Evolutionary conservation across 2,329 filamentous ascomycete genomes (phyloP), one percentile per base, ranked within the genome.

Genomic region (Ophiostoma novo-ulmi): DNA sequence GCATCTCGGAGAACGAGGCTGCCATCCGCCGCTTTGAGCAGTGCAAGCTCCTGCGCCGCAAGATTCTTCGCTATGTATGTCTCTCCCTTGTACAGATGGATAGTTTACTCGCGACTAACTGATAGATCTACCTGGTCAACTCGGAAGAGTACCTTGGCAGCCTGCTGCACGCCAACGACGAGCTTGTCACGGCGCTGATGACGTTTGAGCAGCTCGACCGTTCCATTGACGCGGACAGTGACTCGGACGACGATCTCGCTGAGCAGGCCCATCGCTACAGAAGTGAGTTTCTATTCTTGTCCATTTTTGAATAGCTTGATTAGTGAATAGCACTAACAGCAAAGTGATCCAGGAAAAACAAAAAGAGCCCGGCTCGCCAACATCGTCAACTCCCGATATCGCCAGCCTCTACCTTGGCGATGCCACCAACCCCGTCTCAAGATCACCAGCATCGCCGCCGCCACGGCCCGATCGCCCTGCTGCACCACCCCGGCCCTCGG

Each of bases 191-290:
- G 73, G 93, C 94, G 1, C 85, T 99, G 71, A 97, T 97, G 87
- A 91, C 93, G 0, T 99, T 93, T 77, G 94, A 98, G 80, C 92
- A 97, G 75, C 87, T 98, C 73, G 94, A 99, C 78, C 89, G 90
- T 72, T 93, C 91, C 67, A 91, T 94, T 73, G 91, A 93, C 74
- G 88, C 88, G 6, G 89, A 91, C 77, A 90, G 88, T 74, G 88
- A 91, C 78, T 90, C 88, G 1, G 88, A 91, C 71, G 88, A 90
- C 73, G 90, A 87, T 75, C 78, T 87, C 58, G 87, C 89, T 64
- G 87, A 90, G 76, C 88, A 90, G 78, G 87, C 88, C 48, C 86
- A 88, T 75, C 81, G 87, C 31, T 90, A 89, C 75, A 82, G 85
- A 74, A 87, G 87, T 88, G 81, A 76, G 80, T 78, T 80, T 78